Evolutionary conservation across 2,329 filamentous ascomycete genomes (phyloP).

Genomic region (Aureobasidium musti): DNA sequence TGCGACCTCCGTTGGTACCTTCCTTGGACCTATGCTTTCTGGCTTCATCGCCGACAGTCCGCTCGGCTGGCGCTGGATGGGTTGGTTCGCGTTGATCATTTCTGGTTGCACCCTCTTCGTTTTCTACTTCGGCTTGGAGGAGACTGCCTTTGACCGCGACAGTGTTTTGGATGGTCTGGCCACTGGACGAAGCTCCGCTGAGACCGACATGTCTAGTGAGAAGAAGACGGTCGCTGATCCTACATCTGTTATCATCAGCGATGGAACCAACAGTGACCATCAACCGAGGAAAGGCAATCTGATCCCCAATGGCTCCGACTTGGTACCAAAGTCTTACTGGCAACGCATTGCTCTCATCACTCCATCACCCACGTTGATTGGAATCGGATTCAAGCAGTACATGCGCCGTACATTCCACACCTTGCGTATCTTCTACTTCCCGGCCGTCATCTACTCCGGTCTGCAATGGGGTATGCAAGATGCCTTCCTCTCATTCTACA

Average conservation of each 20-base stretch:
- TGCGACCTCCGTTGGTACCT: conserved; percentile 59
- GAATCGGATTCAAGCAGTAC: conserved; percentile 58
- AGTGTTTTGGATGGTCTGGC: conserved; percentile 25
- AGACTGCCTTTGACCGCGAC: conserved; percentile 51
- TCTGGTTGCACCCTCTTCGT: conserved; percentile 52
- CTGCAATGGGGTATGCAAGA: conserved; percentile 63
- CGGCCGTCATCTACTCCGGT: conserved; percentile 59
- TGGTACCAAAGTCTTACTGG: conserved; percentile 53
- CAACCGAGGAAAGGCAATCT: conserved; percentile 19
- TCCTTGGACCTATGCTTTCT: conserved; percentile 56
- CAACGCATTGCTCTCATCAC: conserved; percentile 60
- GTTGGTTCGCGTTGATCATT: conserved; percentile 55
- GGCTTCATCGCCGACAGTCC: conserved; percentile 53
- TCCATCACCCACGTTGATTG: conserved; percentile 56
- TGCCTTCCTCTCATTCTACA: conserved; percentile 61
- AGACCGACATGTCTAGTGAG: conserved; percentile 1
- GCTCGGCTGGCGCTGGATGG: conserved; percentile 59
- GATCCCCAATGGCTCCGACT: conserved; percentile 20
- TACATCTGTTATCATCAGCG: conserved; percentile 8
- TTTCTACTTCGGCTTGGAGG: conserved; percentile 56
- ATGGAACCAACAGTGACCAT: neutral
- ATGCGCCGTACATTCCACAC: conserved; percentile 56
- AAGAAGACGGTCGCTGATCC: conserved; percentile 21
- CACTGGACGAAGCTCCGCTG: conserved; percentile 9
- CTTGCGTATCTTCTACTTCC: conserved; percentile 59